Evolutionary conservation across 768 basidiomycete species (phyloP).

Genomic region (Amanita phalloides): DNA sequence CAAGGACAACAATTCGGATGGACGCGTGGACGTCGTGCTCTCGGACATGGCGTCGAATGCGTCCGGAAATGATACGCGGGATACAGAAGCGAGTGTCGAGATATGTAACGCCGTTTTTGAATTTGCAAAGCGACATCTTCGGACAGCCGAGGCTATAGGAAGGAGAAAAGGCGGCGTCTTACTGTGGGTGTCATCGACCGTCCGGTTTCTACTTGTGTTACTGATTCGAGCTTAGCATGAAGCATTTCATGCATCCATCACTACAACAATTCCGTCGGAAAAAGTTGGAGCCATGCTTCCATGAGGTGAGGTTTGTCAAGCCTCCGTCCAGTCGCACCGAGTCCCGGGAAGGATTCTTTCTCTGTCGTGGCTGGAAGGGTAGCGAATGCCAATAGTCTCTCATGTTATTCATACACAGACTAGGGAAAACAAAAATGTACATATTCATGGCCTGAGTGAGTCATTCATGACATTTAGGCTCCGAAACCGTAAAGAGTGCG

Average conservation of each 20-base stretch:
- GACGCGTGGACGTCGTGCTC: conserved; percentile 68
- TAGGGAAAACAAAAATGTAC: not conserved
- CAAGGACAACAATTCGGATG: conserved; percentile 18
- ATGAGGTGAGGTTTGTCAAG: conserved; percentile 59
- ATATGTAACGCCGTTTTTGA: conserved; percentile 66
- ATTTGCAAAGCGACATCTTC: conserved; percentile 50
- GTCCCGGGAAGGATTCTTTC: conserved; percentile 78
- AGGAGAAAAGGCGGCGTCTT: conserved; percentile 39
- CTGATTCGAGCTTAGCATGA: conserved; percentile 41
- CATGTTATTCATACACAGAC: not conserved
- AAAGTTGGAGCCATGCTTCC: conserved; percentile 54
- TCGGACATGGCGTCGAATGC: conserved; percentile 88
- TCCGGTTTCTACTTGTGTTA: not conserved
- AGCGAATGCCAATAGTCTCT: not conserved
- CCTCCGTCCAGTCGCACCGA: conserved; percentile 71
- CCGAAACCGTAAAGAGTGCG: conserved; percentile 81
- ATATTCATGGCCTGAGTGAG: not conserved
- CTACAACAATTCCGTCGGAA: conserved; percentile 51
- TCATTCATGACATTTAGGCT: conserved; percentile 28
- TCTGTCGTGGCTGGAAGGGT: conserved; percentile 66
- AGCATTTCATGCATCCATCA: conserved; percentile 74
- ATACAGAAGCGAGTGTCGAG: conserved; percentile 58
- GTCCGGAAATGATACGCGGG: conserved; percentile 56
- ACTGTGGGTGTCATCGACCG: conserved; percentile 31
- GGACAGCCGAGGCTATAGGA: conserved; percentile 31